Base-by-base conservation (phyloP, 1,284 basidiomycete species). In the Rhizoctonia solani region DNA sequence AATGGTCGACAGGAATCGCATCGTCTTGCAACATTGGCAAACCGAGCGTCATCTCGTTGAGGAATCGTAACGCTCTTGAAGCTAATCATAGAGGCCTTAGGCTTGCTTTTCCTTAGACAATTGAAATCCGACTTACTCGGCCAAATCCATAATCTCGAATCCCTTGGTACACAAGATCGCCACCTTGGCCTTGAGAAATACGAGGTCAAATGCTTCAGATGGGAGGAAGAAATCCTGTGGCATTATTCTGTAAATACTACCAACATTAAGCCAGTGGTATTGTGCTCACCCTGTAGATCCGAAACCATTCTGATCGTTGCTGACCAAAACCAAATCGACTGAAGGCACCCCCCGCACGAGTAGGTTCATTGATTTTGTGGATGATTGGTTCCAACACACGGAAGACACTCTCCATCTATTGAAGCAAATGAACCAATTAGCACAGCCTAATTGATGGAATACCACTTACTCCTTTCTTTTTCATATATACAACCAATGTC, bases 141-240 rank as follows among this genome's bases (percentile, higher is more conserved):
- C 85, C 34, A 98, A 81, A 75, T 97, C 92, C 92, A 98, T 97
- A 73, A 98, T 96, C 79, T 96, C 93, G 73, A 98, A 96, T n/a
- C 93, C 94, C 74, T 92, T 94, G 1, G 90, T 85, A 72, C 94
- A 95, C 32, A 96, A 84, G 67, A 99, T 90, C 4, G 93, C 93
- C 68, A 99, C 88, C 78, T 89, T 92, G 29, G 90, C 88, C 75
- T 93, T 93, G 69, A 97, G 81, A 81, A 98, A 98, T 72, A 95
- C 88, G 54, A 98, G 81, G 72, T 92, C 90, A 70, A 87, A 90
- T 0, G 93, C 91, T 74, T 96, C 94, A 0, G 89, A 92, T 0
- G 92, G 90, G 53, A 97, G 81, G 82, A 93, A 93, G 80, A 98
- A 98, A 75, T 95, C 92, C 84, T 87, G 70, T 39, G 2, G n/a